These are phyloP conservation scores for Trichoderma sp. DNA, from an alignment of 2,329 filamentous ascomycete genomes.

Conservation along the genomic window DNA sequence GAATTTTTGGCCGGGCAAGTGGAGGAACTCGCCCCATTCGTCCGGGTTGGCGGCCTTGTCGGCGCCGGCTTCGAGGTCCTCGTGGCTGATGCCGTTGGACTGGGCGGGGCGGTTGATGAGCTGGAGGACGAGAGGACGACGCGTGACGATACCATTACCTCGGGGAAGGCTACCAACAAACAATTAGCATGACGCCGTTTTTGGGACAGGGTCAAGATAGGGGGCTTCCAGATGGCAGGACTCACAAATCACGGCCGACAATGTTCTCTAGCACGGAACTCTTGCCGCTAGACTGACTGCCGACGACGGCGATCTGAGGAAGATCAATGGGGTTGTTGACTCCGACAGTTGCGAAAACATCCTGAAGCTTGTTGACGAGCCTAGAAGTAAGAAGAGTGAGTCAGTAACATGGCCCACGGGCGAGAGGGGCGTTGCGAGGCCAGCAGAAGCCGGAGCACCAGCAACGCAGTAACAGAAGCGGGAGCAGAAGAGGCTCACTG, in stretches of 20 bases:
- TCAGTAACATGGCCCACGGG: constrained; percentile 18
- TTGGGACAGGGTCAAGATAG: neutral
- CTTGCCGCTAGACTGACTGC: constrained; percentile 98
- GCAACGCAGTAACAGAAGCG: neutral
- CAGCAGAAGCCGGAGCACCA: constrained; percentile 13
- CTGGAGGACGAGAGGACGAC: constrained; percentile 93
- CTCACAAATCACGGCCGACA: constrained; percentile 97
- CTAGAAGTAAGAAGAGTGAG: constrained; percentile 37
- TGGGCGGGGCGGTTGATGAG: constrained; percentile 87
- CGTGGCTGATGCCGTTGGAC: constrained; percentile 70
- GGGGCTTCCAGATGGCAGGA: constrained; percentile 28
- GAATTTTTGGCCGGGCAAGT: constrained; percentile 97
- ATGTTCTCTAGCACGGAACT: constrained; percentile 99
- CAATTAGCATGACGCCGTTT: neutral
- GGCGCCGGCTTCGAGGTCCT: constrained; percentile 64
- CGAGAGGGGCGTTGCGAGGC: constrained; percentile 17
- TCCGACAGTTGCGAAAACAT: constrained; percentile 98
- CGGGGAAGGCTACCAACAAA: constrained; percentile 73
- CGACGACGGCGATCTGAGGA: constrained; percentile 96
- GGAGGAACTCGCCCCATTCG: constrained; percentile 98
- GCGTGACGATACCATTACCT: constrained; percentile 95
- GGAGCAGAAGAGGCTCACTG: constrained; percentile 47
- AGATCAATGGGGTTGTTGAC: constrained; percentile 99
- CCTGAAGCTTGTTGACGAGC: constrained; percentile 98
- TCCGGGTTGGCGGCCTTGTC: constrained; percentile 90